A percentile compares a stretch with the other conserved stretches of the same genome.
Conservation (phyloP, 306 rosid genomes). For the Lupinus albus region DNA sequence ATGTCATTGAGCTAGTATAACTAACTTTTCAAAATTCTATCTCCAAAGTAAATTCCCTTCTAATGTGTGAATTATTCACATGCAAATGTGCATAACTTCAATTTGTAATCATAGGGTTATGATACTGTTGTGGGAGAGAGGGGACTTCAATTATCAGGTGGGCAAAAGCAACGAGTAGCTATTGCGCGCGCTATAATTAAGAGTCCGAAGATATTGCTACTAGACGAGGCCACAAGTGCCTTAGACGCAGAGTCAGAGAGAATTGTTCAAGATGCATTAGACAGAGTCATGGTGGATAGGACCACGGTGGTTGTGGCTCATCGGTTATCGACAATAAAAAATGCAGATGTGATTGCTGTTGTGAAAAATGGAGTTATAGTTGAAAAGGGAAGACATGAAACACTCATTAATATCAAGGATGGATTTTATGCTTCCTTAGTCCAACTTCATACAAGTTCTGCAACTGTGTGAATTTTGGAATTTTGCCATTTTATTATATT, state of each 20-base stretch:
- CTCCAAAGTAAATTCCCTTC: background rate
- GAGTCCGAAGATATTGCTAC: constrained; percentile 65
- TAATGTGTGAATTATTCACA: background rate
- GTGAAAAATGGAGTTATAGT: constrained; percentile 74
- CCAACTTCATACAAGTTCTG: constrained; percentile 57
- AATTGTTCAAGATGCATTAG: constrained; percentile 82
- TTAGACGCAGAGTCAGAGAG: constrained; percentile 79
- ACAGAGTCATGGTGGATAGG: constrained; percentile 65
- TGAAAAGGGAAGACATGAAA: constrained; percentile 72
- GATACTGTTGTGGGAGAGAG: constrained; percentile 78
- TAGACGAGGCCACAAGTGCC: constrained; percentile 88
- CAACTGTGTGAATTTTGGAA: constrained; percentile 47
- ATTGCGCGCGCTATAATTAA: constrained; percentile 76
- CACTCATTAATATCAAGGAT: constrained; percentile 50
- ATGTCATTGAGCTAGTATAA: background rate
- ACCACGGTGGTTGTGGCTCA: constrained; percentile 80
- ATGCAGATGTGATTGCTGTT: constrained; percentile 74
- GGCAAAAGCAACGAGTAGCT: constrained; percentile 79
- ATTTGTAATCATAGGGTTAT: constrained; percentile 50
- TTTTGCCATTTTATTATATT: background rate
- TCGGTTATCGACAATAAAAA: constrained; percentile 70
- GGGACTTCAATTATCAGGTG: constrained; percentile 71
- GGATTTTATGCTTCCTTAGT: constrained; percentile 74
- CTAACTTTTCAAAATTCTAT: background rate
- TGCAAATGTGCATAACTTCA: constrained; percentile 19